Conservation (phyloP, 2,329 filamentous ascomycete genomes). For the Trichoderma brevicompactum region DNA sequence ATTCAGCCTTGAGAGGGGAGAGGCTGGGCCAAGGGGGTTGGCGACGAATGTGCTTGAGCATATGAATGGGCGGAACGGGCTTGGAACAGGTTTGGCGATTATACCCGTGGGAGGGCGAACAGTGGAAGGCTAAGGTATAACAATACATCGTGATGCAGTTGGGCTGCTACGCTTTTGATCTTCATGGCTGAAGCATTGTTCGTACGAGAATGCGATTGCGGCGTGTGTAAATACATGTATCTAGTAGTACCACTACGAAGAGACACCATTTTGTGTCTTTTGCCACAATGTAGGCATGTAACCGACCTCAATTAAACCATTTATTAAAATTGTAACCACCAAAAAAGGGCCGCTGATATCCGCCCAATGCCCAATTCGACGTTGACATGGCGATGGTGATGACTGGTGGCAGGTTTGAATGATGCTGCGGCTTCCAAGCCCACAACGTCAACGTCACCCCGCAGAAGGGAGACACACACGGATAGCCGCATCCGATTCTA, state of each 20-base stretch:
- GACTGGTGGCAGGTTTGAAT: background rate
- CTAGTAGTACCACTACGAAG: too few species aligned
- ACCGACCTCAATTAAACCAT: background rate
- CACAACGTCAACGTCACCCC: constrained; percentile 2
- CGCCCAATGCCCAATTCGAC: background rate
- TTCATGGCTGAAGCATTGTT: background rate
- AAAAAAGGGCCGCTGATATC: background rate
- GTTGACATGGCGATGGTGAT: background rate
- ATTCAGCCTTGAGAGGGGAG: background rate
- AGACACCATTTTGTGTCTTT: background rate
- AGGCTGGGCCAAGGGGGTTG: background rate
- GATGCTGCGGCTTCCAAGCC: background rate
- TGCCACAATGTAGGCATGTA: background rate
- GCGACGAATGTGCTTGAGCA: background rate
- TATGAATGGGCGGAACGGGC: background rate
- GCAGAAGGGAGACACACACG: background rate
- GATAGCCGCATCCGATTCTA: background rate
- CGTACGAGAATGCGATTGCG: too few species aligned
- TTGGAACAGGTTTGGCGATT: background rate
- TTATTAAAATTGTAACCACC: background rate
- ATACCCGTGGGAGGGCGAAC: background rate
- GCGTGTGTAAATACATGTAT: too few species aligned
- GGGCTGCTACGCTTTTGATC: background rate
- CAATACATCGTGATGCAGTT: background rate
- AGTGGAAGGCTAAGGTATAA: background rate